phyloP scores from a whole-genome alignment of 768 basidiomycete genomes.

The Russula ochroleuca region DNA sequence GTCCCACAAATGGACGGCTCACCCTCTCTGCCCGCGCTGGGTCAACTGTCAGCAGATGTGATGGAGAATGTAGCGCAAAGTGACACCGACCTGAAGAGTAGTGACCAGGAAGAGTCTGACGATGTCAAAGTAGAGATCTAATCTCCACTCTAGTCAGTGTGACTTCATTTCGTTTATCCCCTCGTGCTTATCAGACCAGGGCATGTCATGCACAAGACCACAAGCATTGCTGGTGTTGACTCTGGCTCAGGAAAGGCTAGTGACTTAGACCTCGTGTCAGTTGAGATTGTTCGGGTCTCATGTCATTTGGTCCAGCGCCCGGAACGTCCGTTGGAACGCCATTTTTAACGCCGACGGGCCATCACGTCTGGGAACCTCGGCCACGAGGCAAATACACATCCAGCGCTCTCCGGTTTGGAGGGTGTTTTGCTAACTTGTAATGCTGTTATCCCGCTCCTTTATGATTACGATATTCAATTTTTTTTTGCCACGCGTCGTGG shows the following conservation, averaged over 20 bases:
- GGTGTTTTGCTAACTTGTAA: not conserved
- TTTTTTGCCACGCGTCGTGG: constrained; percentile 2
- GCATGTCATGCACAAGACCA: not conserved
- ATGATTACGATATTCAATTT: constrained; percentile 13
- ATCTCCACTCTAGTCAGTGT: not conserved
- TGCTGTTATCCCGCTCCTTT: not conserved
- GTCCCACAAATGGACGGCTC: constrained; percentile 31
- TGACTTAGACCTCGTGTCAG: not conserved
- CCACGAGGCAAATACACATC: constrained; percentile 7
- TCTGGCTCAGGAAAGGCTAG: not conserved
- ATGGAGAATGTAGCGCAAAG: constrained; percentile 9
- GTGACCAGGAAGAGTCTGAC: constrained; percentile 32
- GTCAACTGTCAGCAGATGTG: not conserved
- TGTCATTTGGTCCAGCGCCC: not conserved
- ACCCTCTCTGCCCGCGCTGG: not conserved
- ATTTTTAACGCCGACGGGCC: not conserved
- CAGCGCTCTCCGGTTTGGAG: not conserved
- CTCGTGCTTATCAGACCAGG: not conserved
- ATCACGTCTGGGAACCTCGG: not conserved
- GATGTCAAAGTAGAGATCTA: constrained; percentile 44
- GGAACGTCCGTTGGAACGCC: constrained; percentile 1
- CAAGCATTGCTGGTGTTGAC: not conserved
- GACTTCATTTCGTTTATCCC: not conserved
- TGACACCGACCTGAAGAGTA: constrained; percentile 14
- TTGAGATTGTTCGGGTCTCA: not conserved